These are phyloP conservation scores for Capsicum baccatum DNA, from an alignment of 257 asterid genomes.

Conservation along the genomic window DNA sequence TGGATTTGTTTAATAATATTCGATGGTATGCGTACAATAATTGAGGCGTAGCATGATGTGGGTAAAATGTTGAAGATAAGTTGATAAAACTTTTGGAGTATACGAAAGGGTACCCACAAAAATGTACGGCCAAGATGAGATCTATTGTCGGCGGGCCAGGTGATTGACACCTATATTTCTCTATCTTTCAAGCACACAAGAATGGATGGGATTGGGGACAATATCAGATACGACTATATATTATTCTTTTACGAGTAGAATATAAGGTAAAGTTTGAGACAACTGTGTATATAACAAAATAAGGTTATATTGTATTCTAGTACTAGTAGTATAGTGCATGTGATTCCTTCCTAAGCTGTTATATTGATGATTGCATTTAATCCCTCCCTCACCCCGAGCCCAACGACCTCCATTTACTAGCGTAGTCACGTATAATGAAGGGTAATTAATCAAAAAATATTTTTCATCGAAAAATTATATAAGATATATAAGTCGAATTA, in stretches of 20 bases:
- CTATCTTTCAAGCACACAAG: neutral
- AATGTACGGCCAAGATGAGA: slow-evolving; percentile 57
- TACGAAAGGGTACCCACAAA: slow-evolving; percentile 52
- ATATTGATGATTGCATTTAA: slow-evolving; percentile 46
- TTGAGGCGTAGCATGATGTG: slow-evolving; percentile 13
- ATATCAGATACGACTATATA: slow-evolving; percentile 32
- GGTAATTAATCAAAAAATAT: too few relatives aligned
- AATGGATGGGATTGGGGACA: slow-evolving; percentile 22
- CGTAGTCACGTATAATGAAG: too few relatives aligned
- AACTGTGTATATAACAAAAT: neutral
- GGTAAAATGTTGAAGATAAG: slow-evolving; percentile 23
- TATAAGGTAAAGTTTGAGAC: slow-evolving; percentile 27
- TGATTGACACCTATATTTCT: slow-evolving; percentile 30
- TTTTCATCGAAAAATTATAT: too few relatives aligned
- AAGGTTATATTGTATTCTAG: slow-evolving; percentile 14
- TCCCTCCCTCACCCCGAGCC: neutral
- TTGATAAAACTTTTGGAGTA: slow-evolving; percentile 36
- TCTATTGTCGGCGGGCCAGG: slow-evolving; percentile 54
- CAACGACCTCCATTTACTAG: neutral
- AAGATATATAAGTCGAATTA: too few relatives aligned
- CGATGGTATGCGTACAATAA: neutral
- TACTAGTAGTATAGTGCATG: slow-evolving; percentile 45
- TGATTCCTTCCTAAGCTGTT: slow-evolving; percentile 68
- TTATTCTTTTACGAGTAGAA: too few relatives aligned
- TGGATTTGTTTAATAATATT: neutral